phyloP scores from a whole-genome alignment of 208 protist species.

The Leishmania lainsoni region DNA sequence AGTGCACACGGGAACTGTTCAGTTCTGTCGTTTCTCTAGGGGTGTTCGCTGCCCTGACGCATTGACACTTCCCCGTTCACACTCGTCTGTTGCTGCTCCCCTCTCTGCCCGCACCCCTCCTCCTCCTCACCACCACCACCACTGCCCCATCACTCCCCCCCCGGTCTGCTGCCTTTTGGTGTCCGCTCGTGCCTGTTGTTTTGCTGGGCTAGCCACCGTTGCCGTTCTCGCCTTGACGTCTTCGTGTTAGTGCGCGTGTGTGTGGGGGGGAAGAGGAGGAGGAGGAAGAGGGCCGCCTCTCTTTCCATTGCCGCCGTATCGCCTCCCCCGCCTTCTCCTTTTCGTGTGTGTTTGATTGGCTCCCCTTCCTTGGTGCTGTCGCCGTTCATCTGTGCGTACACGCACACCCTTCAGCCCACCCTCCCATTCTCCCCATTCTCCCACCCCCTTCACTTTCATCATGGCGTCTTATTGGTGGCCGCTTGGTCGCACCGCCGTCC shows the following conservation, averaged over 20 bases:
- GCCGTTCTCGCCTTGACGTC: no score
- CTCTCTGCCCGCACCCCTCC: neutral
- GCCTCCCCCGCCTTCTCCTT: neutral
- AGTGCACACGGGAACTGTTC: neutral
- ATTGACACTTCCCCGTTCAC: neutral
- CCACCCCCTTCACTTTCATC: neutral
- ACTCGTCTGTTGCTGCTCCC: neutral
- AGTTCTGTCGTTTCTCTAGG: neutral
- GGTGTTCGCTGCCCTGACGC: neutral
- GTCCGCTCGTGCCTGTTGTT: no score
- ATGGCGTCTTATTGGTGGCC: slow-evolving; percentile 40
- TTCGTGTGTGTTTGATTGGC: neutral
- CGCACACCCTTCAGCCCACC: neutral
- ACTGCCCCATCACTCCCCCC: no score
- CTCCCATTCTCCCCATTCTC: neutral
- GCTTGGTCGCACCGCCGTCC: neutral
- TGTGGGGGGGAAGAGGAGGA: no score
- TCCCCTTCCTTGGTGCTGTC: neutral
- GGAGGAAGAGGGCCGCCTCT: no score
- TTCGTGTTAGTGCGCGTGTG: no score
- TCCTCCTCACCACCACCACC: neutral
- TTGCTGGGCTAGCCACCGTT: no score
- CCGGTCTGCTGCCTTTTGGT: no score
- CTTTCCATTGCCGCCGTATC: neutral
- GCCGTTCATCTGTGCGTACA: slow-evolving; percentile 5